Conservation (phyloP, 352 stramenopile genomes). For the Globisporangium camurandrum region DNA sequence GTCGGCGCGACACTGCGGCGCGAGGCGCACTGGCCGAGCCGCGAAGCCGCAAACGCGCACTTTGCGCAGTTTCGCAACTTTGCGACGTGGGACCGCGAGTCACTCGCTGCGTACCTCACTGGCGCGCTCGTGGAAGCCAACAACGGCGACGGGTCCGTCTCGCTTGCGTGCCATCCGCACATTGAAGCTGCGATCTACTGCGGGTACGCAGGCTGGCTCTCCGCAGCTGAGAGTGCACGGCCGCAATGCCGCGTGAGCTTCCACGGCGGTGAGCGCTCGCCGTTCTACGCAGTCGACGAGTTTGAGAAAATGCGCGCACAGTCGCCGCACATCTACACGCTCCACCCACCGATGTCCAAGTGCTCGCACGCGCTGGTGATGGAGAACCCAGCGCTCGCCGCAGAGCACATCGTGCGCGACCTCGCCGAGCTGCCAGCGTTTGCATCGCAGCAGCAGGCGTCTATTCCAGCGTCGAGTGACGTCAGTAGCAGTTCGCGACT, state of each 20-base stretch:
- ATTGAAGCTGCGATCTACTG: conserved; percentile 36
- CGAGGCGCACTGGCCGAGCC: conserved; percentile 21
- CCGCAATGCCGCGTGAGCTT: conserved; percentile 27
- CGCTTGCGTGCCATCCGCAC: conserved; percentile 26
- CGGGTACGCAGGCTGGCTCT: conserved; percentile 19
- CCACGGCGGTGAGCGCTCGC: conserved; percentile 23
- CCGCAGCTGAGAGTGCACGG: conserved; percentile 18
- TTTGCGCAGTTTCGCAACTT: conserved; percentile 31
- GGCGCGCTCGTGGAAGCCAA: conserved; percentile 24
- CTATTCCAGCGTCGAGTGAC: neutral
- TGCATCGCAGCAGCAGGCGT: neutral
- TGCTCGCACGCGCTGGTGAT: conserved; percentile 28
- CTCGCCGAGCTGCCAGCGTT: conserved; percentile 14
- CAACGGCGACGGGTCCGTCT: conserved; percentile 15
- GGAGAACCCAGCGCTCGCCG: conserved; percentile 21
- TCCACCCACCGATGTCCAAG: conserved; percentile 18
- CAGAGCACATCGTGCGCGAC: conserved; percentile 22
- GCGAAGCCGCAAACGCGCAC: conserved; percentile 16
- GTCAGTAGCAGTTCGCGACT: conserved; percentile 2
- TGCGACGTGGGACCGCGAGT: conserved; percentile 26
- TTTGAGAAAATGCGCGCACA: conserved; percentile 16
- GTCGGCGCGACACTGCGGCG: conserved; percentile 23
- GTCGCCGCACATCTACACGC: conserved; percentile 24
- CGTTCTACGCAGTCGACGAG: conserved; percentile 19
- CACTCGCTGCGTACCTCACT: conserved; percentile 20